Conservation (phyloP, 495 filamentous ascomycete species). For the Parmelia sp. region DNA sequence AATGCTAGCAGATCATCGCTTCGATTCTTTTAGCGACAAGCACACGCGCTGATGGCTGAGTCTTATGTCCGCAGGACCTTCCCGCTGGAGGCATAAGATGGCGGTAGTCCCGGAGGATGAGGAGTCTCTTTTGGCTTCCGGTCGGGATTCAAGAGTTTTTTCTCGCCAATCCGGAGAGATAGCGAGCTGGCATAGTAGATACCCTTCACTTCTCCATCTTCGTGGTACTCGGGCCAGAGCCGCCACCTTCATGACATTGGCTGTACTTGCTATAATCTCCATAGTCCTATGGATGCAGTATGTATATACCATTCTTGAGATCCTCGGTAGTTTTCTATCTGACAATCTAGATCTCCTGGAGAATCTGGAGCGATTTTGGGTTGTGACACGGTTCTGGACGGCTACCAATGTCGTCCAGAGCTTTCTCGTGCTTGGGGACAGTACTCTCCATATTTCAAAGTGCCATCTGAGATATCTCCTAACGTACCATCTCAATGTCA, state of each 20-base stretch:
- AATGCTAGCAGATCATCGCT: background rate
- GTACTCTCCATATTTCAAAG: constrained; percentile 75
- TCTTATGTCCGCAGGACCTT: constrained; percentile 1
- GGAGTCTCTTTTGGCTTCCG: constrained; percentile 2
- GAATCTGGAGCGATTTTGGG: constrained; percentile 1
- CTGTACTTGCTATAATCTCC: background rate
- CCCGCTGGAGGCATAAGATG: background rate
- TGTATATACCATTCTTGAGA: background rate
- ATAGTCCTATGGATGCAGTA: constrained; percentile 6
- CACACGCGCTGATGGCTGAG: background rate
- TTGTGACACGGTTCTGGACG: constrained; percentile 55
- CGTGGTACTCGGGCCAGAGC: background rate
- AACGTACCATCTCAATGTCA: constrained; percentile 56
- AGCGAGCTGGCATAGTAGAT: background rate
- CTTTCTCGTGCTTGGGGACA: constrained; percentile 75
- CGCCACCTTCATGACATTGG: background rate
- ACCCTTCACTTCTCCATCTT: background rate
- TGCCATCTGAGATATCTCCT: constrained; percentile 51
- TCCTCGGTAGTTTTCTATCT: background rate
- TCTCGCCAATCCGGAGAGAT: background rate
- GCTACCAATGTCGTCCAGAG: constrained; percentile 55
- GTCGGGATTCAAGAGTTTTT: background rate
- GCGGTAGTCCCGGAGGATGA: constrained; percentile 2
- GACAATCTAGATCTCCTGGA: constrained; percentile 2
- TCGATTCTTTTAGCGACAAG: background rate